These are phyloP conservation scores for Auriscalpium orientale DNA, from an alignment of 768 basidiomycete species.

Conservation along the genomic window DNA sequence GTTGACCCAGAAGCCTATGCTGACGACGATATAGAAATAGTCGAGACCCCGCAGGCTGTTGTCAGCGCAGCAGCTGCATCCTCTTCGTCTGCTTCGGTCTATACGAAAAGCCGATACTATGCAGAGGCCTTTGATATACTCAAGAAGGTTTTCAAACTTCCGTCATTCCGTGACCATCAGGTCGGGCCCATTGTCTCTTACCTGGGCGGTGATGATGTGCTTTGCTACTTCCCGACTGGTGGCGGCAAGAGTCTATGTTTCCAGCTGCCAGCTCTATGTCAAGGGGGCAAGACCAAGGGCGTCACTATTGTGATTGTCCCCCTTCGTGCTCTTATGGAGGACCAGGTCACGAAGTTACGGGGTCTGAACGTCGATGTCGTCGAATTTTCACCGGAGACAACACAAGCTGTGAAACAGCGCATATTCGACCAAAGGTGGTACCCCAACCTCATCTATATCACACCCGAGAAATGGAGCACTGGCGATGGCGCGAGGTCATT, in stretches of 20 bases:
- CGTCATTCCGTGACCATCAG: conserved; percentile 74
- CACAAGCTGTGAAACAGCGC: conserved; percentile 31
- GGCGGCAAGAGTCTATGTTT: conserved; percentile 88
- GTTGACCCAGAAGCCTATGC: conserved; percentile 22
- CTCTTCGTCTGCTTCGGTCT: conserved; percentile 1
- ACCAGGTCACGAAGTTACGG: conserved; percentile 70
- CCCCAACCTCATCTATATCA: conserved; percentile 76
- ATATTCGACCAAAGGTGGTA: conserved; percentile 36
- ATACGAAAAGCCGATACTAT: conserved; percentile 25
- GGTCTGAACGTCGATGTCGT: conserved; percentile 63
- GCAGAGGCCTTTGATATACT: conserved; percentile 50
- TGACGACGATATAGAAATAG: conserved; percentile 16
- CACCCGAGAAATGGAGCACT: conserved; percentile 80
- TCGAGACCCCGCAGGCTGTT: conserved; percentile 2
- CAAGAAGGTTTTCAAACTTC: conserved; percentile 52
- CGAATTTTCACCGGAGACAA: conserved; percentile 27
- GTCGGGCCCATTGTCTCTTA: conserved; percentile 79
- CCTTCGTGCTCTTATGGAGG: conserved; percentile 79
- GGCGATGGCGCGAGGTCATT: conserved; percentile 49
- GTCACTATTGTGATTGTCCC: conserved; percentile 90
- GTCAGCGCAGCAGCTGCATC: not conserved
- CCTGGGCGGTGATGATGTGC: conserved; percentile 76
- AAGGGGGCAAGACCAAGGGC: conserved; percentile 60
- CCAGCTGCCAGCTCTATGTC: conserved; percentile 85
- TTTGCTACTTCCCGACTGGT: conserved; percentile 95